Conservation (phyloP, 129 eudicot genomes). For the Flaveria sonorensis region DNA sequence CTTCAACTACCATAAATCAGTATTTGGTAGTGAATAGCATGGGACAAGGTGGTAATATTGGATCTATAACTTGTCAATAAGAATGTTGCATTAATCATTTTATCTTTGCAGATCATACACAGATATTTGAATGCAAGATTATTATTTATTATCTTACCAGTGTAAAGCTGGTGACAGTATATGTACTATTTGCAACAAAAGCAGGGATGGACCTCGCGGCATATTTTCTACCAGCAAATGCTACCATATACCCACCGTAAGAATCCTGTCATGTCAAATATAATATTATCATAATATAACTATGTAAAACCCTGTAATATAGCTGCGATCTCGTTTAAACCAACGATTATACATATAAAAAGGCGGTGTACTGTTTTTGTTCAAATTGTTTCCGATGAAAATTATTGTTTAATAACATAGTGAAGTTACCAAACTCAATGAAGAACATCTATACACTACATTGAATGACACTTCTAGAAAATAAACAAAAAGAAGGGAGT, state of each 20-base stretch:
- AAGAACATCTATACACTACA: background rate
- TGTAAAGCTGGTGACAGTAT: constrained; percentile 82
- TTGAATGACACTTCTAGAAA: background rate
- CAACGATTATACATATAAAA: background rate
- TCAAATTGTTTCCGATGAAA: background rate
- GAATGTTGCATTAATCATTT: background rate
- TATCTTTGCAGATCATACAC: background rate
- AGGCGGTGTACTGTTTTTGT: background rate
- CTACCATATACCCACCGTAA: constrained; percentile 90
- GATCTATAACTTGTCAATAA: background rate
- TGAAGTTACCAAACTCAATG: background rate
- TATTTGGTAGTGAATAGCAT: background rate
- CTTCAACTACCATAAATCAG: background rate
- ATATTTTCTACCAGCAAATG: constrained; percentile 93
- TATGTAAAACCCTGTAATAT: background rate
- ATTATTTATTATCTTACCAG: constrained; percentile 54
- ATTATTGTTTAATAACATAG: background rate
- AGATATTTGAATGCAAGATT: background rate
- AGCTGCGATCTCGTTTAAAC: background rate
- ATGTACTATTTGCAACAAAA: constrained; percentile 76
- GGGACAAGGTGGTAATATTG: constrained; percentile 10
- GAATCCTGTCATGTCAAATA: constrained; percentile 46
- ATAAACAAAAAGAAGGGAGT: background rate
- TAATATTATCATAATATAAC: background rate
- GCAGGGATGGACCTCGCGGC: constrained; percentile 93